Evolutionary conservation across 257 asterid genomes (phyloP), one percentile per base, ranked within the genome.

Genomic region (Petrea volubilis): DNA sequence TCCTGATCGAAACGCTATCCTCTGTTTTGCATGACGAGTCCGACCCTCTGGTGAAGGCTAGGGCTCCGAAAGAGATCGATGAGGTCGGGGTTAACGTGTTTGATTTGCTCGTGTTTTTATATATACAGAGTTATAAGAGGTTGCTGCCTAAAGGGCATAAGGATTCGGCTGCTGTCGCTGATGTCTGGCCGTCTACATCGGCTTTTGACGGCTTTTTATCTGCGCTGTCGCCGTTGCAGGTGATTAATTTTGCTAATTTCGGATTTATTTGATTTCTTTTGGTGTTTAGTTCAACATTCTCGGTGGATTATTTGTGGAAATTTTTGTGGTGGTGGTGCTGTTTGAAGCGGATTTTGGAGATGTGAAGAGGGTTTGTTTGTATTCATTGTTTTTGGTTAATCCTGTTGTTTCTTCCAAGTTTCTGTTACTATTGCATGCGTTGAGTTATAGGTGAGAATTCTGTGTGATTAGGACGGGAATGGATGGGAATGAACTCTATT

Each of bases 141-240:
- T 74, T 95, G 83, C 81, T 92, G 73, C 99, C 99, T 4, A 95
- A 87, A 68, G 96, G 99, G 12, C 98, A 95, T 67, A 87, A 74
- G 84, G 98, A 95, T 78, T 87, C 96, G 7, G 99, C 97, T 23
- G 92, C 99, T 2, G 97, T 95, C 3, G 99, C 98, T 20, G 98
- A 95, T 81, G 97, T 95, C 57, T 92, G 98, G 96, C 97, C 98
- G 20, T 92, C 99, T 28, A 92, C 98, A 34, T 95, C 98, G 1
- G 92, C 97, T 41, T 95, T 95, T 36, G 96, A 95, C 64, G 97
- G 99, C 2, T 87, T 86, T 71, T 77, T 95, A 73, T 95, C 97
- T 0, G 96, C 93, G 38, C 96, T 92, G 8, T 80, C 98, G 12
- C 98, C 98, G 1, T 81, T 95, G 64, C 98, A 95, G 96, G 98